Base-by-base conservation (phyloP, 2,329 filamentous ascomycete genomes). In the Emmonsiellopsis sp. region DNA sequence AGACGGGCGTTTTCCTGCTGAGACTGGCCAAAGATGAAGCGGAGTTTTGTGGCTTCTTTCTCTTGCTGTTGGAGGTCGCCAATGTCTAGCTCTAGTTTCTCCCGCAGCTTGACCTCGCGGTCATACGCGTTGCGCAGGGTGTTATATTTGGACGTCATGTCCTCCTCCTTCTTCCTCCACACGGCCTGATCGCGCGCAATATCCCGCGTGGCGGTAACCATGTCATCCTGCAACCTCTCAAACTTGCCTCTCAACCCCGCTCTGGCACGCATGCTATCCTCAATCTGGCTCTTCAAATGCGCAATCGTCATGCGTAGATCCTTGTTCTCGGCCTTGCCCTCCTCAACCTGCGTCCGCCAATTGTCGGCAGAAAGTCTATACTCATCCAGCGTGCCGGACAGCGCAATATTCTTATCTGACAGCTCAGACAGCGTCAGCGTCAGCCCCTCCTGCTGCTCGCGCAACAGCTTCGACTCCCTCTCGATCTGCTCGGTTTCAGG, bases 231-330 rank as follows among this genome's bases (percentile, higher is more conserved):
- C 40, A 98, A 76, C 55, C 83, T 83, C 61, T 92, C 82, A 63
- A 96, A 87, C 70, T 93, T 95, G 67, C 78, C 77, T 60, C 89
- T 85, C 81, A 94, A 91, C 56, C 79, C 83, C 66, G 95, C 89
- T 54, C 90, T 85, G 55, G 94, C 81, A 58, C 86, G 83, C 64
- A 91, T 84, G 63, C 89, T 92, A 72, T 95, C 91, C 63, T 93
- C 85, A 42, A 93, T 81, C 65, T 95, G 90, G 45, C 80, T 80
- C 57, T 84, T 83, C 53, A 95, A 77, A 20, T 83, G 85, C 57
- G 85, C 82, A 54, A 95, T 82, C 32, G 84, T 83, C 65, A 81
- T 83, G 61, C 84, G 83, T 54, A 96, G 76, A 59, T 86, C 84
- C 67, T 86, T 88, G 61, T 88, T 90, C 58, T 82, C 79, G 43